A percentile compares a stretch with the other conserved stretches of the same genome.
Conservation (phyloP, 768 basidiomycete species). For the Tulasnella sp. region DNA sequence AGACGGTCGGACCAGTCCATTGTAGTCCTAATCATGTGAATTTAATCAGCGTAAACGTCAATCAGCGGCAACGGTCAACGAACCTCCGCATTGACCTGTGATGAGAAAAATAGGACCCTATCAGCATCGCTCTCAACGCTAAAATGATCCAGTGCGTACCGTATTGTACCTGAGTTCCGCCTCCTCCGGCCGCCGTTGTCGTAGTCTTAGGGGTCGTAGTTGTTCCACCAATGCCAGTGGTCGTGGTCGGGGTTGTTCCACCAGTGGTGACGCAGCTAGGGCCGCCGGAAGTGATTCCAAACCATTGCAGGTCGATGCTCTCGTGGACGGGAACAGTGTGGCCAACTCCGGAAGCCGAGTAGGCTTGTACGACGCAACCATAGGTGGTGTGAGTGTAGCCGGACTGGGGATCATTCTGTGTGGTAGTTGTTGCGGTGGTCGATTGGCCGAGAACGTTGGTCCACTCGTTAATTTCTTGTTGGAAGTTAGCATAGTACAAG, state of each 20-base stretch:
- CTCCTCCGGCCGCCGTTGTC: neutral
- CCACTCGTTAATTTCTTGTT: slow-evolving; percentile 49
- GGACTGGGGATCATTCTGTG: slow-evolving; percentile 37
- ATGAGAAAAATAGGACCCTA: no score
- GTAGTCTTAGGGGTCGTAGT: no score
- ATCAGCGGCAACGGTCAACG: neutral
- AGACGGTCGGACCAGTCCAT: slow-evolving; percentile 9
- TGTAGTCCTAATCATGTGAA: neutral
- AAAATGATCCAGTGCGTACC: neutral
- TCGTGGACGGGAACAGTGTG: slow-evolving; percentile 49
- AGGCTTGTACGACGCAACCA: slow-evolving; percentile 44
- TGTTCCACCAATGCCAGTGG: slow-evolving; percentile 13
- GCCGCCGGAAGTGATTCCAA: slow-evolving; percentile 34
- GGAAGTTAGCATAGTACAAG: slow-evolving; percentile 44
- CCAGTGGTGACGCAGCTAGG: neutral
- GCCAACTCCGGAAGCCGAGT: slow-evolving; percentile 41
- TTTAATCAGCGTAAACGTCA: neutral
- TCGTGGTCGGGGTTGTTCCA: slow-evolving; percentile 11
- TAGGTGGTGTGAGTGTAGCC: slow-evolving; percentile 45
- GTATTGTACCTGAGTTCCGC: neutral
- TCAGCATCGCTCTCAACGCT: neutral
- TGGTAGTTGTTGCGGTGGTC: slow-evolving; percentile 35
- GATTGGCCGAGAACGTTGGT: slow-evolving; percentile 46
- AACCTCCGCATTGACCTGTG: no score
- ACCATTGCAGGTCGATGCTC: slow-evolving; percentile 42